A percentile compares a stretch with the other conserved stretches of the same genome.
Conservation (phyloP, 305 asterid species). For the Solanum hybrid region DNA sequence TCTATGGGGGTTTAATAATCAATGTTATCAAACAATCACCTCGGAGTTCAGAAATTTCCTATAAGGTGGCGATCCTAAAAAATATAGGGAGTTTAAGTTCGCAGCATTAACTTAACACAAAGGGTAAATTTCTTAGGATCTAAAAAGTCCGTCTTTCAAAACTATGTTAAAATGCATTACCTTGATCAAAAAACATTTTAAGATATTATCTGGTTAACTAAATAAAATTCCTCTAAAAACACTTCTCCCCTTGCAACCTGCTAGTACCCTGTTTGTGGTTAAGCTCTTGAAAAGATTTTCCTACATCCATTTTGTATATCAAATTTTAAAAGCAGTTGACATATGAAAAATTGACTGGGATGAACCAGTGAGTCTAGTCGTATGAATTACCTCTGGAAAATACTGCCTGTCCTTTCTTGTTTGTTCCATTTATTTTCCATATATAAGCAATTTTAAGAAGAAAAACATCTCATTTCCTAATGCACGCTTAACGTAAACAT, state of each 20-base stretch:
- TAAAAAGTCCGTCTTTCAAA: background rate
- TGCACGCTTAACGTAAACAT: background rate
- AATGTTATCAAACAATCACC: background rate
- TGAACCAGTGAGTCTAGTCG: background rate
- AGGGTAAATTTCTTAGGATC: background rate
- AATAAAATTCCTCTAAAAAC: background rate
- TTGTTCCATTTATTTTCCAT: background rate
- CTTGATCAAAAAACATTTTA: background rate
- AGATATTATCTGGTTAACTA: background rate
- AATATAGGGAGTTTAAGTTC: background rate
- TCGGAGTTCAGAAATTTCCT: background rate
- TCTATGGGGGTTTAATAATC: background rate
- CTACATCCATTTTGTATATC: background rate
- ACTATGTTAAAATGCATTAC: background rate
- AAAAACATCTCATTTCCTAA: background rate
- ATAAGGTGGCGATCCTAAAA: background rate
- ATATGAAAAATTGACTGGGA: background rate
- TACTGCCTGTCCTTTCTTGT: background rate
- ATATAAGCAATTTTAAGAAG: background rate
- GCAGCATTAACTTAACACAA: background rate
- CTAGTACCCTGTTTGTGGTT: background rate
- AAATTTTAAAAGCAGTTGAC: background rate
- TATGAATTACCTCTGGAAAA: background rate
- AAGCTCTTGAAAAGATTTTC: background rate
- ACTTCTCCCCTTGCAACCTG: background rate